Evolutionary conservation across 805 yeast genomes (phyloP).

Genomic region (Candida ortonii): DNA sequence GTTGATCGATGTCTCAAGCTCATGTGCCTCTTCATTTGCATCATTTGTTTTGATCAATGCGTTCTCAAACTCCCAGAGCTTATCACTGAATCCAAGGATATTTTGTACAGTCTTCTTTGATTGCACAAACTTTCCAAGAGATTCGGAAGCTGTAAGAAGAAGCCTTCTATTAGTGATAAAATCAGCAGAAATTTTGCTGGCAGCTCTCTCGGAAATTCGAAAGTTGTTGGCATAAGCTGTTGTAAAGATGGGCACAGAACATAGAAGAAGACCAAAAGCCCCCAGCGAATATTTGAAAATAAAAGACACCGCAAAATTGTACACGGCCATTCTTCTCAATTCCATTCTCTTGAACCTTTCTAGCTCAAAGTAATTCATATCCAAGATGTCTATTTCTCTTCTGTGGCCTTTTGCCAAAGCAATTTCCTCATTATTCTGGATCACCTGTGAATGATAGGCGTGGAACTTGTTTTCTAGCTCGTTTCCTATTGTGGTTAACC

Average conservation of each 20-base stretch:
- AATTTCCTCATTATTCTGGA: conserved; percentile 78
- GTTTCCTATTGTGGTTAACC: conserved; percentile 70
- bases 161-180: conserved; percentile 87
- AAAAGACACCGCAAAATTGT: conserved; percentile 83
- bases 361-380: conserved; percentile 75
- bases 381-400: conserved; percentile 73
- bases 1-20: conserved; percentile 16
- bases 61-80: conserved; percentile 68
- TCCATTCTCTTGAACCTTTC: conserved; percentile 76
- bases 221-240: conserved; percentile 35
- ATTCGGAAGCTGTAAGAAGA: conserved; percentile 78
- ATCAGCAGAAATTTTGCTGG: conserved; percentile 58
- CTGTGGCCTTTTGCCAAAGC: conserved; percentile 81
- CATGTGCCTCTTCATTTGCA: conserved; percentile 23
- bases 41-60: conserved; percentile 51
- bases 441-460: conserved; percentile 76
- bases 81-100: conserved; percentile 74
- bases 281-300: conserved; percentile 94
- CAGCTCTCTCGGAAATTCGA: conserved; percentile 40
- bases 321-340: conserved; percentile 66
- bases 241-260: conserved; percentile 81
- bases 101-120: conserved; percentile 82
- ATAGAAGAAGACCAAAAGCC: conserved; percentile 84
- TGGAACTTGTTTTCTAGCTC: conserved; percentile 82
- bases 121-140: conserved; percentile 82